These are phyloP conservation scores for Quercus lobata DNA, from an alignment of 331 rosid genomes.

Conservation along the genomic window DNA sequence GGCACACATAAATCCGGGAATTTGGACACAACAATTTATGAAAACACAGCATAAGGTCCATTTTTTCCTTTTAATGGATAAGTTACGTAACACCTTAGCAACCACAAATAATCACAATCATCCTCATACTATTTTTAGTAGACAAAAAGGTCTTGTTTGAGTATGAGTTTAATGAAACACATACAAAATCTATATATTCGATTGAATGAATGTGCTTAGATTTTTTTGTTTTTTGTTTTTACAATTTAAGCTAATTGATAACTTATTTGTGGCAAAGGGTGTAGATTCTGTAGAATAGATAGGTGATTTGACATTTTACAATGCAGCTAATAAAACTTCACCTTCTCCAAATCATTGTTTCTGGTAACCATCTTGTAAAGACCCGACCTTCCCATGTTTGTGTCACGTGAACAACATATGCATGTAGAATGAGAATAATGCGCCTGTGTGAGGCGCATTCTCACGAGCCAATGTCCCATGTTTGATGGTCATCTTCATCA, in stretches of 20 bases:
- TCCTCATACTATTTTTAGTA: too few species aligned
- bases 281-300: not conserved
- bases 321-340: not conserved
- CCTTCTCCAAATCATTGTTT: not conserved
- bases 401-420: slow-evolving; percentile 68
- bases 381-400: slow-evolving; percentile 63
- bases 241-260: not conserved
- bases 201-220: too few species aligned
- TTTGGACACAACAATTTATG: too few species aligned
- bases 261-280: not conserved
- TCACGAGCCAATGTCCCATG: slow-evolving; percentile 40
- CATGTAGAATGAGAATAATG: slow-evolving; percentile 19
- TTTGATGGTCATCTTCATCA: slow-evolving; percentile 1
- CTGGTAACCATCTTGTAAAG: slow-evolving; percentile 15
- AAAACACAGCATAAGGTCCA: too few species aligned
- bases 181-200: too few species aligned
- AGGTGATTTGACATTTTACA: not conserved
- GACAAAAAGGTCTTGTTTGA: too few species aligned
- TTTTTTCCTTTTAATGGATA: too few species aligned
- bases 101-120: too few species aligned
- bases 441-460: slow-evolving; percentile 9
- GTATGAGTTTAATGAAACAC: too few species aligned
- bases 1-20: too few species aligned
- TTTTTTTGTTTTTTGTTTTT: not conserved
- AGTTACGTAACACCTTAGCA: too few species aligned